Conservation (phyloP, 345 rosid genomes). For the Boechera retrofracta region DNA sequence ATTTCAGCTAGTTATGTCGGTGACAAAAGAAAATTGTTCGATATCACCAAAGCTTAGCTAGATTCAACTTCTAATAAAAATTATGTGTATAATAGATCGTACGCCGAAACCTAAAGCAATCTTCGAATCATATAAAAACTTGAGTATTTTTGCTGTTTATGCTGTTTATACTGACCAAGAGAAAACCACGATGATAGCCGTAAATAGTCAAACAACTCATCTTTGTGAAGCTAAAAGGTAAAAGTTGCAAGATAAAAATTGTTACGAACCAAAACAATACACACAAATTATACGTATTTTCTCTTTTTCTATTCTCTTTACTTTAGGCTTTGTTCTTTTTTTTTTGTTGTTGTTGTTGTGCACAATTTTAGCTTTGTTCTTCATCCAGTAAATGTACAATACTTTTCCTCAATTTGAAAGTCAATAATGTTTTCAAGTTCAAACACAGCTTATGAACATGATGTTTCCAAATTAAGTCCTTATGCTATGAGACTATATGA, state of each 20-base stretch:
- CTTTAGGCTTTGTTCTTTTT: no score
- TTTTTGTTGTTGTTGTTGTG: no score
- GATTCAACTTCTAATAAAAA: neutral
- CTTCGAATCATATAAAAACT: neutral
- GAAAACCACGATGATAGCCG: neutral
- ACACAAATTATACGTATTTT: neutral
- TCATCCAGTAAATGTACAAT: neutral
- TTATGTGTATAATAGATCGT: neutral
- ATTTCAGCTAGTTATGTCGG: conserved; percentile 37
- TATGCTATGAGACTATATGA: neutral
- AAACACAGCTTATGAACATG: conserved; percentile 9
- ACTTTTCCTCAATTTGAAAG: neutral
- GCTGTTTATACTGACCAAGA: neutral
- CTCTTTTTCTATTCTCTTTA: neutral
- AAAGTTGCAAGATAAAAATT: neutral
- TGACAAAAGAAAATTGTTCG: neutral
- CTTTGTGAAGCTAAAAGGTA: neutral
- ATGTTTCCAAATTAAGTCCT: conserved; percentile 3
- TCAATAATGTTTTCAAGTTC: conserved; percentile 14
- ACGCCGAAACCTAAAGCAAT: neutral
- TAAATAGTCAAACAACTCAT: neutral
- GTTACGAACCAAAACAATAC: neutral
- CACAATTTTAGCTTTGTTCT: neutral
- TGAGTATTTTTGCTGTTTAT: neutral
- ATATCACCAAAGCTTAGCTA: neutral